Evolutionary conservation across 108 stramenopile species (phyloP).

Genomic region (Cyclotella sp.): DNA sequence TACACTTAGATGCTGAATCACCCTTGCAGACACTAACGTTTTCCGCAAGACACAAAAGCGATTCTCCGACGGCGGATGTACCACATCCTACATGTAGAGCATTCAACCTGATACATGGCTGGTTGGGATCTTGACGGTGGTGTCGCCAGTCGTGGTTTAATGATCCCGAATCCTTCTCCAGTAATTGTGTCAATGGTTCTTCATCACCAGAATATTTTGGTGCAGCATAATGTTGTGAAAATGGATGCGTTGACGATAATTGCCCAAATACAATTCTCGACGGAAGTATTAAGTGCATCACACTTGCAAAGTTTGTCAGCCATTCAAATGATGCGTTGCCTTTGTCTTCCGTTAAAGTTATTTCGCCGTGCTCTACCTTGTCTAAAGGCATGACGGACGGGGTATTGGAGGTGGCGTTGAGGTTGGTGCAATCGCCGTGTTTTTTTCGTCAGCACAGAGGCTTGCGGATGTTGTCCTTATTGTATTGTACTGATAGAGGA

Average conservation of each 20-base stretch:
- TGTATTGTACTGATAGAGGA: too few species aligned
- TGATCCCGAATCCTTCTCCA: background rate
- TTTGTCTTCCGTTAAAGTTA: background rate
- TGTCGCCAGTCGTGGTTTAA: background rate
- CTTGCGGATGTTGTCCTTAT: too few species aligned
- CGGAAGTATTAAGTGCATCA: constrained; percentile 39
- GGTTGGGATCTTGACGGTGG: background rate
- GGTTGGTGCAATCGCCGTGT: too few species aligned
- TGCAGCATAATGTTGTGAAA: background rate
- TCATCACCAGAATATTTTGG: too few species aligned
- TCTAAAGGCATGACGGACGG: background rate
- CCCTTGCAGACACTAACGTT: background rate
- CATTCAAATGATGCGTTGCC: constrained; percentile 50
- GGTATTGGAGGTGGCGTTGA: background rate
- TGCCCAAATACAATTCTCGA: constrained; percentile 30
- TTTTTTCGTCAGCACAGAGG: too few species aligned
- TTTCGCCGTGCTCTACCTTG: background rate
- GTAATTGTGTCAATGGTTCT: too few species aligned
- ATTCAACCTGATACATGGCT: constrained; percentile 15
- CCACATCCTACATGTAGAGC: constrained; percentile 85
- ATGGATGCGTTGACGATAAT: background rate
- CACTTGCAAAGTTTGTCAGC: constrained; percentile 49
- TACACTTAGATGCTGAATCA: background rate
- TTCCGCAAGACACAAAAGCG: constrained; percentile 44
- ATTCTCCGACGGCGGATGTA: constrained; percentile 78